A percentile compares a stretch with the other conserved stretches of the same genome.
These are phyloP conservation scores for Nicotiana knightiana DNA, from an alignment of 257 asterid genomes.

Conservation along the genomic window DNA sequence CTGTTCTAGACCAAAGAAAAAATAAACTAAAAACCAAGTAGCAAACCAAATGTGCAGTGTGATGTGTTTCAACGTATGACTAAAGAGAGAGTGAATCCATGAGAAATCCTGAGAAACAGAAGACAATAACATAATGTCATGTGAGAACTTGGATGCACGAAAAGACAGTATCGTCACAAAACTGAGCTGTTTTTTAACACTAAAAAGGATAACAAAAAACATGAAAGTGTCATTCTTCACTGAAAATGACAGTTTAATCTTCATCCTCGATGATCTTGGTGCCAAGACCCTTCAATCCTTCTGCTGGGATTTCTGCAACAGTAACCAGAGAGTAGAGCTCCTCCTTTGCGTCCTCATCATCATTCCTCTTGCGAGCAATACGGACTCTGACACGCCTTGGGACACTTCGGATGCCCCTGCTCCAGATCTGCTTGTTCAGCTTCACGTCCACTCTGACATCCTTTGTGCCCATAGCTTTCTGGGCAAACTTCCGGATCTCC, in stretches of 20 bases:
- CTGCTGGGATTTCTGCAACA: constrained; percentile 44
- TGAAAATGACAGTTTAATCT: constrained; percentile 13
- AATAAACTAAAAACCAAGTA: too few species aligned
- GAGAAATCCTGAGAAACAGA: neutral
- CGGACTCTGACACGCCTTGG: constrained; percentile 54
- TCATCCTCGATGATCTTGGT: constrained; percentile 52
- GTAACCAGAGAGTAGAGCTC: constrained; percentile 59
- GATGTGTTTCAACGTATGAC: neutral
- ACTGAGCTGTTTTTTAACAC: neutral
- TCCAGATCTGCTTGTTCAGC: constrained; percentile 58
- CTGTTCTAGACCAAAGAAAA: too few species aligned
- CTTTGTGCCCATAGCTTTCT: constrained; percentile 48
- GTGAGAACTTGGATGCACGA: neutral
- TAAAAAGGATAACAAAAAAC: neutral
- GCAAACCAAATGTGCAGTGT: too few species aligned
- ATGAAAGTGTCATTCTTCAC: neutral
- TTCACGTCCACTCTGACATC: constrained; percentile 54
- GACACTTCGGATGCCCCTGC: constrained; percentile 58
- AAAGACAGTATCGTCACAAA: constrained; percentile 4
- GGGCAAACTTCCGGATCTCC: constrained; percentile 53
- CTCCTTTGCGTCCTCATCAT: constrained; percentile 60
- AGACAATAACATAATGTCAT: neutral
- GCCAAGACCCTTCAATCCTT: constrained; percentile 48
- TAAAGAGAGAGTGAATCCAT: neutral
- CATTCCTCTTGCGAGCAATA: constrained; percentile 58